A percentile compares a stretch with the other conserved stretches of the same genome.
phyloP scores from a whole-genome alignment of 2,329 filamentous ascomycete species.

The Fusarium gaditjirri region DNA sequence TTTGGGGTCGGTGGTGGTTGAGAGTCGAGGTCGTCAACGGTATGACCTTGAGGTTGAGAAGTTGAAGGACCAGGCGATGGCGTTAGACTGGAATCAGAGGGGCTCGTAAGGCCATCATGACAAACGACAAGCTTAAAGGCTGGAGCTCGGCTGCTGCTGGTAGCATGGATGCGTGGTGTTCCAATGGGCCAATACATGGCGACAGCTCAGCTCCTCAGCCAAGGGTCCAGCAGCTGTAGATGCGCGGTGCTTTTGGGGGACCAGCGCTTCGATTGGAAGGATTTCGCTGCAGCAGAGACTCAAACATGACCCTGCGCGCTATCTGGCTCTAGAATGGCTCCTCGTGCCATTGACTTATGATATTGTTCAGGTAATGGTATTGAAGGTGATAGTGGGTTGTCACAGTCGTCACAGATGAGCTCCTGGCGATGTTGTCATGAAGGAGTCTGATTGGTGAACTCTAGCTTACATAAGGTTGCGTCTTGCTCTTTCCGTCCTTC shows the following conservation, averaged over 20 bases:
- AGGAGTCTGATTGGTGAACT: slow-evolving; percentile 24
- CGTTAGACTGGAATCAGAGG: slow-evolving; percentile 44
- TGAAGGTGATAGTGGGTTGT: slow-evolving; percentile 25
- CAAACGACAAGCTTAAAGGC: slow-evolving; percentile 63
- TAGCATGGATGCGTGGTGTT: slow-evolving; percentile 84
- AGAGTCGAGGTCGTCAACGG: slow-evolving; percentile 50
- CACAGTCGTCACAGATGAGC: slow-evolving; percentile 28
- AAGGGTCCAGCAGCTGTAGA: slow-evolving; percentile 26
- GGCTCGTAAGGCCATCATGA: slow-evolving; percentile 67
- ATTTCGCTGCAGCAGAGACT: slow-evolving; percentile 30
- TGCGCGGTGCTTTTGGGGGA: slow-evolving; percentile 33
- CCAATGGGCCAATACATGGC: slow-evolving; percentile 93
- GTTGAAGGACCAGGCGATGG: slow-evolving; percentile 26
- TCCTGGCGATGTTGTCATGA: slow-evolving; percentile 33
- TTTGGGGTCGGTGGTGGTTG: slow-evolving; percentile 58
- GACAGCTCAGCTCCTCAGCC: slow-evolving; percentile 44
- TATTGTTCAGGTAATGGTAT: slow-evolving; percentile 23
- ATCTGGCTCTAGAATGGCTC: slow-evolving; percentile 22
- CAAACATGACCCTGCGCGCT: slow-evolving; percentile 44
- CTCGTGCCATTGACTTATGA: slow-evolving; percentile 39
- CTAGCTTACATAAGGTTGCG: slow-evolving; percentile 26
- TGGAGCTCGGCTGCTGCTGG: slow-evolving; percentile 71
- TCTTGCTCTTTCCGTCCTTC: slow-evolving; percentile 11
- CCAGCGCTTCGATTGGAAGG: slow-evolving; percentile 23
- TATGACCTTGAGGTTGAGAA: slow-evolving; percentile 40